Evolutionary conservation across 2,329 filamentous ascomycete genomes (phyloP), one percentile per base, ranked within the genome.

Genomic region (Aspergillus aculeatinus): DNA sequence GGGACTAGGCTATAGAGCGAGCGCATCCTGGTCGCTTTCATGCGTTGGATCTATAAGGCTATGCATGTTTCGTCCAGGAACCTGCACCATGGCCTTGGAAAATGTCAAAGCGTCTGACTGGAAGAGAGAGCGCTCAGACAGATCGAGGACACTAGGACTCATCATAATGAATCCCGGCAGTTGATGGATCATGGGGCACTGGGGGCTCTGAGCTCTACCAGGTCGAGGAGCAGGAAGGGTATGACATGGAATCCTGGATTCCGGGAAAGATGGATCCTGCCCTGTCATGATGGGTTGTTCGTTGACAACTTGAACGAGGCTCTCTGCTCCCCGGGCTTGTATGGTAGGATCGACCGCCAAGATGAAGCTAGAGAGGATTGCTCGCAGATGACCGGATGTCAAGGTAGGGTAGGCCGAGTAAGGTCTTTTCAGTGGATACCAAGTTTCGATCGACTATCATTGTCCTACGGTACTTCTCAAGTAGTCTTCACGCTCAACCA

Each of bases 71-170:
- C 39, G 39, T 44, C 39, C 16, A n/a, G 39, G 39, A 44, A 44
- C 16, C 33, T 44, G 39, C 39, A 44, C 39, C 39, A 19, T 44
- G 39, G 39, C 39, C 39, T n/a, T 55, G 42, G 19, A 23, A 31
- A 31, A 23, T 48, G 53, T 55, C 53, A 55, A 55, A 48, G 53
- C 53, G 53, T 48, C 53, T 19, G 39, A 21, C 27, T 23, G 42
- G 53, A n/a, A 55, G 42, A 44, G 47, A 5, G 42, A 35, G 16
- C 53, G 19, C 53, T 55, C 42, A 47, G 53, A 47, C 42, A 44
- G 27, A 55, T 55, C 53, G 42, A 47, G 53, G 42, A 48, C 42
- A 31, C 53, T 31, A 47, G 53, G 42, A 55, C 53, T 48, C 53
- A 29, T 55, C 53, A 55, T 21, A 55, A 55, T 27, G 33, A 12